phyloP scores from a whole-genome alignment of 164 flowering plant genomes.

The Tetracentron sinense region DNA sequence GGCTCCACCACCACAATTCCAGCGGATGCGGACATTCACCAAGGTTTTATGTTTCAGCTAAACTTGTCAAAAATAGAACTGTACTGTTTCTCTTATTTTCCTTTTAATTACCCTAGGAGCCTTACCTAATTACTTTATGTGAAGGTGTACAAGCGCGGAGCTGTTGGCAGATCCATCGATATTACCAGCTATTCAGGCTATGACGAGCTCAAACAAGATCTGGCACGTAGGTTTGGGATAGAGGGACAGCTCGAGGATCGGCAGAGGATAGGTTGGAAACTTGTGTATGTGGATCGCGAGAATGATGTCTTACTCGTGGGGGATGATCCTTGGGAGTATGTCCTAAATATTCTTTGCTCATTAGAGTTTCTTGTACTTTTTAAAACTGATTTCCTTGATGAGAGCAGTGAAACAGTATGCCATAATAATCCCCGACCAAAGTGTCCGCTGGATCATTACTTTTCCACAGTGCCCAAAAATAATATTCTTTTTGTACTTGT shows the following conservation, averaged over 20 bases:
- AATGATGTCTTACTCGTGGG: conserved; percentile 92
- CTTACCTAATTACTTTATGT: conserved; percentile 18
- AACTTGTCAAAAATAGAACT: not conserved
- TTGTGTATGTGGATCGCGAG: conserved; percentile 93
- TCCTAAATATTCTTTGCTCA: conserved; percentile 3
- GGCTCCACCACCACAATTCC: conserved; percentile 70
- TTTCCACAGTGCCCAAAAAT: no score
- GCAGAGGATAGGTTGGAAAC: conserved; percentile 87
- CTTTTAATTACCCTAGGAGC: not conserved
- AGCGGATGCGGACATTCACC: conserved; percentile 75
- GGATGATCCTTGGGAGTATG: conserved; percentile 99
- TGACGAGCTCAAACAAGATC: conserved; percentile 92
- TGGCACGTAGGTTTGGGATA: conserved; percentile 95
- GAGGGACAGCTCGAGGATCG: conserved; percentile 96
- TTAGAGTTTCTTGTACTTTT: no score
- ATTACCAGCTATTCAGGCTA: conserved; percentile 81
- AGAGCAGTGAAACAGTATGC: no score
- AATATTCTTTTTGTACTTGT: no score
- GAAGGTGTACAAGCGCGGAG: conserved; percentile 95
- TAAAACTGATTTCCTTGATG: no score
- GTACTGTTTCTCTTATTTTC: not conserved
- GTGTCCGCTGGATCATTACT: no score
- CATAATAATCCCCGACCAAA: no score
- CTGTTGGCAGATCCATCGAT: conserved; percentile 95
- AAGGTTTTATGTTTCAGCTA: conserved; percentile 47